Evolutionary conservation across 345 rosid genomes (phyloP), one percentile per base, ranked within the genome.

Genomic region (Citrus sinensis): DNA sequence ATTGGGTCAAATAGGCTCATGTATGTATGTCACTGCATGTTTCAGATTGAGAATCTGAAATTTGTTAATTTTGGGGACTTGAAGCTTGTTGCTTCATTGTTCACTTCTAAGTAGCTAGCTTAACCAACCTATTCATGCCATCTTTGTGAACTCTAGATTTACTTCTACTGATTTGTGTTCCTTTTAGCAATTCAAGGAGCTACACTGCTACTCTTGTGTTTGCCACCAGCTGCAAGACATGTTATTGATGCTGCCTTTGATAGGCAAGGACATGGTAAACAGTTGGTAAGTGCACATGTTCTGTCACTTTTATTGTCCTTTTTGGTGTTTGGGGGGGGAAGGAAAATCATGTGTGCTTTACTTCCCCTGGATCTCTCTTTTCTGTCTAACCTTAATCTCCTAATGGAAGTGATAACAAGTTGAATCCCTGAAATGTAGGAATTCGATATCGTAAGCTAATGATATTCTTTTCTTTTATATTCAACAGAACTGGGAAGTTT

Each of bases 1-100:
- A 72, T 84, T 95, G 85, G 97, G 97, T 81, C 92, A 89, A 81
- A 90, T 93, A 74, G 99, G 99, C 58, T 87, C 84, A 39, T 86
- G 99, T 95, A 88, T 87, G 97, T 88, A 79, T 68, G 54, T 65
- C 71, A 66, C 37, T 61, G 30, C 55, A 69, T 80, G 60, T 6
- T 58, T 30, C 66, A 35, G 76, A 51, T 32, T 55, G 20, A 17
- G 27, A 73, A 67, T 46, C 55, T 70, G 9, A 68, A 68, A 24
- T 68, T 68, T 68, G 34, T 68, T 40, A 19, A 46, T n/a, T 40
- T 40, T 24, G 72, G 9, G 46, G 29, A 40, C 54, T 49, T 30
- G 49, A 4, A 65, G 30, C 22, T 51, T 27, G 37, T 8, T 64
- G 63, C 34, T 32, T 27, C 10, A 49, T 76, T 14, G 13, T 11